Evolutionary conservation across 257 asterid species (phyloP).

Genomic region (Solanum tarijense): DNA sequence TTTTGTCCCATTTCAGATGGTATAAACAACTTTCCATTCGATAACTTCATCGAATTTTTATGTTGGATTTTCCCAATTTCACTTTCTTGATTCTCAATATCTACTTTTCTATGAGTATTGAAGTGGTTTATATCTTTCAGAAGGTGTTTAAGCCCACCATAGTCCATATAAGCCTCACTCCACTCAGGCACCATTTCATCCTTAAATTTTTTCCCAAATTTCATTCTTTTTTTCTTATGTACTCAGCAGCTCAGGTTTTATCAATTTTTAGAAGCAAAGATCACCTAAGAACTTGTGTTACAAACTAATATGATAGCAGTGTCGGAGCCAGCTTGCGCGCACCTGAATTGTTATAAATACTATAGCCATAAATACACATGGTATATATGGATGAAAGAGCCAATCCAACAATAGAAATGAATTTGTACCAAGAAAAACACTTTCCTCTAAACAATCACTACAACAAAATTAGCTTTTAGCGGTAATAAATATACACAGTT

Average conservation of each 20-base stretch:
- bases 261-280: not conserved
- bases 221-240: slow-evolving; percentile 11
- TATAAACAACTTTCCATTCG: not conserved
- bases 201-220: slow-evolving; percentile 36
- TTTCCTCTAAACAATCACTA: not conserved
- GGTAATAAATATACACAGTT: too few relatives aligned
- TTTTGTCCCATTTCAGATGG: slow-evolving; percentile 17
- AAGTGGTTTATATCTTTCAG: too few relatives aligned
- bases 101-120: not conserved
- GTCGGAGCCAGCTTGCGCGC: not conserved
- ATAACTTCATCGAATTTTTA: not conserved
- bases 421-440: not conserved
- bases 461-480: too few relatives aligned
- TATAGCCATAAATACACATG: not conserved
- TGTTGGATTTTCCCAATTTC: not conserved
- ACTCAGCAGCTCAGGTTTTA: not conserved
- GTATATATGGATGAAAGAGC: not conserved
- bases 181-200: slow-evolving; percentile 47
- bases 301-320: not conserved
- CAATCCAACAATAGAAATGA: not conserved
- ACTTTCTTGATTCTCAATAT: not conserved
- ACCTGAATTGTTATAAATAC: not conserved
- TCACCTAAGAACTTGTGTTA: not conserved
- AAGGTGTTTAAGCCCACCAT: not conserved
- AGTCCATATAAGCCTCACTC: slow-evolving; percentile 45